Base-by-base conservation (phyloP, 2,329 filamentous ascomycete species). In the Zalaria sp. region DNA sequence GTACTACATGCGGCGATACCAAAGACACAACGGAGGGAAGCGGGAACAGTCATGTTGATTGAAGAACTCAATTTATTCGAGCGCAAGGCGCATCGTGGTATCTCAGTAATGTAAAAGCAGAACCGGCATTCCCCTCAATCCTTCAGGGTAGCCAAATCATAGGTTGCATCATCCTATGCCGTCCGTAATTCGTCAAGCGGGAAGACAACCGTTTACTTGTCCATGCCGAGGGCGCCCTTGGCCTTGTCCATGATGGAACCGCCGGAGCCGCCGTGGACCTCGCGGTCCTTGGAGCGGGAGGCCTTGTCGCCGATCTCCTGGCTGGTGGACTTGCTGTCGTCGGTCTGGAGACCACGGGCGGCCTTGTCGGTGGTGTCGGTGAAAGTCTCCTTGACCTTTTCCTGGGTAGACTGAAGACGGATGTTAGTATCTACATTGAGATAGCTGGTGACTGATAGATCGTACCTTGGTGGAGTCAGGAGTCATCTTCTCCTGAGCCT, bases 301-400 rank as follows among this genome's bases (percentile, higher is more conserved):
- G 53, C 42, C 59, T 72, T 72, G 57, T 75, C 71, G 32, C 60
- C 61, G 35, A 60, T 47, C 48, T 69, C 64, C 60, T 80, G 76
- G 38, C 59, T 51, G 47, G 58, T 60, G 40, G 69, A 70, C 67
- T 80, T 80, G 56, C 62, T 57, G 32, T 61, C 55, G 51, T 79
- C 75, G 54, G 69, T 55, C 42, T 44, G 43, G 26, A 42, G 9
- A 28, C 25, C 27, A 32, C 44, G 42, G 38, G 42, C 31, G 25
- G 31, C 42, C 42, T 43, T 75, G 63, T 79, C 76, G 43, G 56
- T 59, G 43, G 66, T 65, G 51, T 73, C 72, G 47, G 73, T 77
- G 55, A 72, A 39, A 42, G 59, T 57, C 59, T 79, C 75, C 58
- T 70, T 71, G 48, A 70, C 49, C 67, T 77, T 75, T 49, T 77